These are phyloP conservation scores for Rhexocercosporidium sp. DNA, from an alignment of 2,329 filamentous ascomycete genomes.

Conservation along the genomic window DNA sequence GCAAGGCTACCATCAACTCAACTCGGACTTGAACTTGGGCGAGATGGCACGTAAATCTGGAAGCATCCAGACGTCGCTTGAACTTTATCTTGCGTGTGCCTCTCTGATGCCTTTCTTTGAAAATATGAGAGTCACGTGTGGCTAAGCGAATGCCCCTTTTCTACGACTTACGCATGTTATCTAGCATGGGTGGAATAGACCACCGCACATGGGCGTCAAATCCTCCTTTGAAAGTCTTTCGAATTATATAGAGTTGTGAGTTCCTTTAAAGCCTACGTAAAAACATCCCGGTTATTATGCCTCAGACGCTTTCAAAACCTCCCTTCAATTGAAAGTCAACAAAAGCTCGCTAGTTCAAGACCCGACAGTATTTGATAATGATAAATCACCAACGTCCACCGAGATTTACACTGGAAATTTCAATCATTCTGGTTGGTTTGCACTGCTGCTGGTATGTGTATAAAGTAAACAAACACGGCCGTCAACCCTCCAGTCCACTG, in stretches of 20 bases:
- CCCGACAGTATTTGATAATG: no score
- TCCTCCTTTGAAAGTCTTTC: no score
- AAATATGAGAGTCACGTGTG: not conserved
- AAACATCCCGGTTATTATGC: no score
- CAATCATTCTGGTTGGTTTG: not conserved
- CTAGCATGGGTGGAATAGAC: no score
- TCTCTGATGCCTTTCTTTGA: not conserved
- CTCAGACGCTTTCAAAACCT: no score
- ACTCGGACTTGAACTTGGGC: not conserved
- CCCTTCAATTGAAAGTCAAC: no score
- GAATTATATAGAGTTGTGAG: no score
- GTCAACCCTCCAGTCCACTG: not conserved
- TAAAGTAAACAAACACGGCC: not conserved
- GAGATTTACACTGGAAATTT: not conserved
- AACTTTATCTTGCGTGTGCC: not conserved
- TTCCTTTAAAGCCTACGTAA: no score
- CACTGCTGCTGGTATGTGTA: not conserved
- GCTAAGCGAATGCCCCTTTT: not conserved
- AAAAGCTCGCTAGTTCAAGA: no score
- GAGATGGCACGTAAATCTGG: not conserved
- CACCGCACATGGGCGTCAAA: no score
- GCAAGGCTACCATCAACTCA: not conserved
- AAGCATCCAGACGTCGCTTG: not conserved
- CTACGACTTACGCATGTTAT: no score
- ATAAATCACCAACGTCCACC: not conserved